phyloP scores from a whole-genome alignment of 73 alveolate species.

The Tetrahymena borealis region DNA sequence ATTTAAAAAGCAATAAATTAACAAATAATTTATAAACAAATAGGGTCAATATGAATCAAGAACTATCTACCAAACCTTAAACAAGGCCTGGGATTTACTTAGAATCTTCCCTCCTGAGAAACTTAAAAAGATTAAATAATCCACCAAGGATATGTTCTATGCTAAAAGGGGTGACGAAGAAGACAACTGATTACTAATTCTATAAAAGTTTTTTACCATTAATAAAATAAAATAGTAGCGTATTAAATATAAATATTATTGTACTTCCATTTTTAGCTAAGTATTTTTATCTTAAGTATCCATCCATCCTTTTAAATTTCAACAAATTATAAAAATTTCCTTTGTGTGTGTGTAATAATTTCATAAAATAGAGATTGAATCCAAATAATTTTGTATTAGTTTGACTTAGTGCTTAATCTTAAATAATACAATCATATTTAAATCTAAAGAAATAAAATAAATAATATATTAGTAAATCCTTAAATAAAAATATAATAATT shows the following conservation, averaged over 20 bases:
- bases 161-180: constrained; percentile 2
- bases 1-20: background rate
- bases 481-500: no score
- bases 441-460: no score
- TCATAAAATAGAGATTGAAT: no score
- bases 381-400: no score
- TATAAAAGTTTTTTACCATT: background rate
- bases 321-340: background rate
- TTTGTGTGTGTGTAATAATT: no score
- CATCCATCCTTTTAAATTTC: background rate
- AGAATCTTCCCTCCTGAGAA: constrained; percentile 96
- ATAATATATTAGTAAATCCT: no score
- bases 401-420: no score
- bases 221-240: background rate
- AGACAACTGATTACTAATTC: background rate
- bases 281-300: background rate
- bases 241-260: background rate
- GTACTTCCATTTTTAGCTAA: background rate
- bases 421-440: no score
- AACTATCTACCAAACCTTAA: constrained; percentile 88
- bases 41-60: constrained; percentile 90
- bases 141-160: background rate
- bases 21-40: background rate
- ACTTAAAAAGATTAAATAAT: constrained; percentile 57
- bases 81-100: constrained; percentile 93